Evolutionary conservation across 192 early-diverging fungal species (phyloP).

Genomic region (Dispira simplex): DNA sequence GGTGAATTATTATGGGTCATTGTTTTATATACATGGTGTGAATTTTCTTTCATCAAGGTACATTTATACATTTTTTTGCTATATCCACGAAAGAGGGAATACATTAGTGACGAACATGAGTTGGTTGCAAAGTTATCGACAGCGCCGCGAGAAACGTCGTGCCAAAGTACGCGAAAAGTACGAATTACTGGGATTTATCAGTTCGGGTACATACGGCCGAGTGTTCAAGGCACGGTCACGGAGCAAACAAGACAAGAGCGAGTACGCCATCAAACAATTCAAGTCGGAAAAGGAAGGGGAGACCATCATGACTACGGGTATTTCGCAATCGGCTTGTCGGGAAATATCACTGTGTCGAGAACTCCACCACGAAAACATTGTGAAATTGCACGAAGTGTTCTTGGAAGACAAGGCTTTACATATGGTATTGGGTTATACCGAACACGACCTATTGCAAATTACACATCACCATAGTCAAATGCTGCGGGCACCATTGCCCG

Average conservation of each 20-base stretch:
- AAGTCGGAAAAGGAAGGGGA: constrained; percentile 93
- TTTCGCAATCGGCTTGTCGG: constrained; percentile 86
- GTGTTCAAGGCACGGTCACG: constrained; percentile 80
- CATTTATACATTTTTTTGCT: no score
- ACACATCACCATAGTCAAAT: constrained; percentile 76
- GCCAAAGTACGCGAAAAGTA: constrained; percentile 55
- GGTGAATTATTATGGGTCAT: no score
- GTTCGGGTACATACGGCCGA: constrained; percentile 90
- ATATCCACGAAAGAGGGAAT: no score
- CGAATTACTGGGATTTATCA: constrained; percentile 80
- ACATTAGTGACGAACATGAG: neutral
- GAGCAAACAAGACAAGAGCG: constrained; percentile 25
- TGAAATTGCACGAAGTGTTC: constrained; percentile 73
- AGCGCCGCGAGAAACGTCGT: constrained; percentile 29
- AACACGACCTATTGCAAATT: constrained; percentile 82
- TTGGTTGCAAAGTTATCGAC: constrained; percentile 8
- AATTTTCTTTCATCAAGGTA: no score
- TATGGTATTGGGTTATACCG: constrained; percentile 96
- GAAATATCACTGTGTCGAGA: constrained; percentile 91
- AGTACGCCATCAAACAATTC: constrained; percentile 94
- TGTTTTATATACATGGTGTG: no score
- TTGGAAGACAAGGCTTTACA: constrained; percentile 86
- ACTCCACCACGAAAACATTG: constrained; percentile 76
- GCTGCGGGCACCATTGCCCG: constrained; percentile 62
- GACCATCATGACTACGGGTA: constrained; percentile 39